Conservation (phyloP, 139 green algal species). For the Coccomyxa sp. region DNA sequence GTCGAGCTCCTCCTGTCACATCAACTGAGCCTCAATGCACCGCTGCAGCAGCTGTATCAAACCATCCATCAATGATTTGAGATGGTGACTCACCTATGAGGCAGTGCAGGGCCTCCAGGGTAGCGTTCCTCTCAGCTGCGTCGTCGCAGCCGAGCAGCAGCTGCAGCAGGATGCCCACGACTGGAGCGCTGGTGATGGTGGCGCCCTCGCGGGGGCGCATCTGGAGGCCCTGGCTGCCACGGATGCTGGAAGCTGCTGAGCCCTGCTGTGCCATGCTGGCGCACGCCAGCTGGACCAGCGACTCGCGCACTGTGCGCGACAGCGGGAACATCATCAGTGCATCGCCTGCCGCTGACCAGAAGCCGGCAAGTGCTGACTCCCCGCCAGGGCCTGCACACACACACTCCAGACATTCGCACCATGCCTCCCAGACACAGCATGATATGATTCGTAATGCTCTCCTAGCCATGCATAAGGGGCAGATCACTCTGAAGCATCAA, state of each 20-base stretch:
- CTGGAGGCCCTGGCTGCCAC: background rate
- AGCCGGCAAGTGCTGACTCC: background rate
- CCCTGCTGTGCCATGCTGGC: background rate
- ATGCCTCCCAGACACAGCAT: no score
- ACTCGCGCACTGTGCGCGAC: conserved; percentile 9
- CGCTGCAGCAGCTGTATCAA: no score
- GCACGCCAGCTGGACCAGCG: conserved; percentile 33
- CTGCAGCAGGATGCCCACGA: conserved; percentile 30
- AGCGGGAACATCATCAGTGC: conserved; percentile 30
- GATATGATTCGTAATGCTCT: no score
- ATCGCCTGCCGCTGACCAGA: conserved; percentile 12
- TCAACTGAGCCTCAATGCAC: no score
- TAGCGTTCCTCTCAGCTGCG: conserved; percentile 16
- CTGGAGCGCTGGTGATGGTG: background rate
- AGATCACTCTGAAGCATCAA: no score
- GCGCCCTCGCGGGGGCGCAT: background rate
- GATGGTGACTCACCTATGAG: conserved; percentile 14
- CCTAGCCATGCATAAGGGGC: no score
- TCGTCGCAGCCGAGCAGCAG: conserved; percentile 17
- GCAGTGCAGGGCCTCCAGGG: conserved; percentile 13
- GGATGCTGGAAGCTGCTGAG: background rate
- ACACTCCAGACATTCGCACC: no score
- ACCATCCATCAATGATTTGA: no score
- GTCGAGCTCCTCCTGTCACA: no score
- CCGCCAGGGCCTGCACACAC: background rate